Conservation (phyloP, 768 basidiomycete species). For the Psilocybe subaeruginosa region DNA sequence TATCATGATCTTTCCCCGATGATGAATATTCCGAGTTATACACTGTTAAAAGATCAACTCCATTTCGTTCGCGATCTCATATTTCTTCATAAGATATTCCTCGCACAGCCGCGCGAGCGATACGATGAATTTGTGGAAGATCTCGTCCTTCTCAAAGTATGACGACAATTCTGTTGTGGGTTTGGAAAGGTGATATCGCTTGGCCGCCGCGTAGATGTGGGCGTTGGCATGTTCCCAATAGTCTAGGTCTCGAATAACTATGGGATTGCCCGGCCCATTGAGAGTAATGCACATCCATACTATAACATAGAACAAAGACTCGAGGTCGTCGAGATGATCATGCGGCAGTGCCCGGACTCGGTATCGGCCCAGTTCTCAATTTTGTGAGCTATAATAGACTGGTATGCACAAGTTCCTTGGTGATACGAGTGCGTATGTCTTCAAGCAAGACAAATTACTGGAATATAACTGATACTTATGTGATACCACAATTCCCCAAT, state of each 20-base stretch:
- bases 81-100: background rate
- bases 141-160: background rate
- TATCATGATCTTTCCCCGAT: background rate
- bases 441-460: background rate
- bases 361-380: background rate
- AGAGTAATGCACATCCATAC: background rate
- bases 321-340: conserved; percentile 9
- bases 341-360: background rate
- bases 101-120: background rate
- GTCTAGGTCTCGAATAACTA: background rate
- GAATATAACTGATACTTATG: no score
- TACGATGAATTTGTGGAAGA: background rate
- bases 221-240: background rate
- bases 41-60: background rate
- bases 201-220: background rate
- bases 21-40: background rate
- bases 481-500: background rate
- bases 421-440: no score
- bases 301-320: conserved; percentile 6
- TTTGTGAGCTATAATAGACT: background rate
- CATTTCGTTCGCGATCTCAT: background rate
- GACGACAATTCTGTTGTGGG: background rate
- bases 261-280: background rate
- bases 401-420: conserved; percentile 3
- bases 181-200: background rate